Evolutionary conservation across 768 basidiomycete species (phyloP).

Genomic region (Trametes sanguinea): DNA sequence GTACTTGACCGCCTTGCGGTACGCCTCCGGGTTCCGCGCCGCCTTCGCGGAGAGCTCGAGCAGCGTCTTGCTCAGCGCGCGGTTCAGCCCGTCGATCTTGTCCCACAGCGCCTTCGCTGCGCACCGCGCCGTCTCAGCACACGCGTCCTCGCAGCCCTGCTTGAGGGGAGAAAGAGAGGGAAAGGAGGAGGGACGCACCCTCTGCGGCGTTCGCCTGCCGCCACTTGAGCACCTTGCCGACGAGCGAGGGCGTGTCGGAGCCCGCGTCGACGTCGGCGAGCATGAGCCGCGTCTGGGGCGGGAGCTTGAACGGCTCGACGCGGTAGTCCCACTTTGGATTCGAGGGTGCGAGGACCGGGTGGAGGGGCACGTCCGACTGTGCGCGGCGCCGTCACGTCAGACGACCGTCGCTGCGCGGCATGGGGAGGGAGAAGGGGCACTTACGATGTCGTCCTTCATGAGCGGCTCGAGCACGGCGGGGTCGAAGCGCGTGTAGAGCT

Average conservation of each 20-base stretch:
- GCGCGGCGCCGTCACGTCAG: neutral
- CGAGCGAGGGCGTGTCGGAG: conserved; percentile 92
- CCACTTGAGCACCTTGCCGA: conserved; percentile 91
- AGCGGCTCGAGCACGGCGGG: conserved; percentile 66
- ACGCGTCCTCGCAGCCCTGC: no score
- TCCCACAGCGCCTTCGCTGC: conserved; percentile 69
- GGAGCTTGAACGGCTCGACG: conserved; percentile 74
- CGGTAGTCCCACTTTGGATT: conserved; percentile 76
- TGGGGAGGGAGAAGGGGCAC: conserved; percentile 9
- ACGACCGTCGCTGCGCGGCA: neutral
- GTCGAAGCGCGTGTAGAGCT: conserved; percentile 87
- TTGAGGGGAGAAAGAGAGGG: neutral
- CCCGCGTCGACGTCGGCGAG: conserved; percentile 96
- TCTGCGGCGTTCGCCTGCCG: conserved; percentile 60
- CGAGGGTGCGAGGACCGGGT: conserved; percentile 58
- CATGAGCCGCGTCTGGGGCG: conserved; percentile 80
- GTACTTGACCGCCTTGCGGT: conserved; percentile 60
- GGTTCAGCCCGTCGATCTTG: conserved; percentile 61
- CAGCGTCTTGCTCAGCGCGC: conserved; percentile 55
- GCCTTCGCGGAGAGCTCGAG: conserved; percentile 52
- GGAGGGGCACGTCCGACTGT: conserved; percentile 35
- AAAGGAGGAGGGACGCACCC: conserved; percentile 41
- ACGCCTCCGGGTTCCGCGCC: conserved; percentile 48
- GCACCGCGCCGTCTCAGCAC: no score
- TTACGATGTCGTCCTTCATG: conserved; percentile 58